Conservation (phyloP, 163 green algal species). For the Smithsoniella earleae region DNA sequence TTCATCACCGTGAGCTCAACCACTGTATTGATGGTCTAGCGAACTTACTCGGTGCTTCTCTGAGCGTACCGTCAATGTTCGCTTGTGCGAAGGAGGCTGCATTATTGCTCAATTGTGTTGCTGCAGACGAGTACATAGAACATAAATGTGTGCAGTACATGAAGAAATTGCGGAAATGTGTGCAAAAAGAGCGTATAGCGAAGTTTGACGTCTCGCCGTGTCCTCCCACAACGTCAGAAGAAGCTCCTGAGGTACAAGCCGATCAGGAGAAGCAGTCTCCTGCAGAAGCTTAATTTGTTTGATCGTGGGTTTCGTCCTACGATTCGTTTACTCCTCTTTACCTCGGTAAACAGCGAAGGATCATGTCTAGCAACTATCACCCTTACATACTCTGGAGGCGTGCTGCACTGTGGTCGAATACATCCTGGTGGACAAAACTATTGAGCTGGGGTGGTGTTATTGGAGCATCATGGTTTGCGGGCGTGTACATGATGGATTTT, state of each 20-base stretch:
- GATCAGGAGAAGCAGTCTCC: not conserved
- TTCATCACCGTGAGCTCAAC: too few relatives aligned
- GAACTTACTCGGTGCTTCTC: too few relatives aligned
- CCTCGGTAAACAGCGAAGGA: not conserved
- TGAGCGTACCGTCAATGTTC: not conserved
- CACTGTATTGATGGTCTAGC: too few relatives aligned
- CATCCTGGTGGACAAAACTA: slow-evolving; percentile 7
- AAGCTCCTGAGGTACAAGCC: not conserved
- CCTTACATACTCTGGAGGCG: slow-evolving; percentile 3
- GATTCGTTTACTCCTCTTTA: too few relatives aligned
- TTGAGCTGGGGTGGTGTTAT: slow-evolving; percentile 16
- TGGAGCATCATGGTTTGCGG: slow-evolving; percentile 11
- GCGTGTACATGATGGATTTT: slow-evolving; percentile 6
- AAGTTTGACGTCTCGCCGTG: slow-evolving; percentile 2
- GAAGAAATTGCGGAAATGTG: slow-evolving; percentile 12
- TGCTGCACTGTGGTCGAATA: slow-evolving; percentile 29
- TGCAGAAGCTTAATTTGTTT: too few relatives aligned
- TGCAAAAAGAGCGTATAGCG: slow-evolving; percentile 6
- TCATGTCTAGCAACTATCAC: not conserved
- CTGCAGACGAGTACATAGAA: slow-evolving; percentile 20
- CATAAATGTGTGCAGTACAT: slow-evolving; percentile 30
- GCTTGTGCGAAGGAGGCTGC: slow-evolving; percentile 12
- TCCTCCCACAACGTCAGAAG: not conserved
- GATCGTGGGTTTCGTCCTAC: too few relatives aligned
- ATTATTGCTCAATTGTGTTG: slow-evolving; percentile 13